These are phyloP conservation scores for Mycosphaerelloides madeirae DNA, from an alignment of 2,329 filamentous ascomycete species.

Conservation along the genomic window DNA sequence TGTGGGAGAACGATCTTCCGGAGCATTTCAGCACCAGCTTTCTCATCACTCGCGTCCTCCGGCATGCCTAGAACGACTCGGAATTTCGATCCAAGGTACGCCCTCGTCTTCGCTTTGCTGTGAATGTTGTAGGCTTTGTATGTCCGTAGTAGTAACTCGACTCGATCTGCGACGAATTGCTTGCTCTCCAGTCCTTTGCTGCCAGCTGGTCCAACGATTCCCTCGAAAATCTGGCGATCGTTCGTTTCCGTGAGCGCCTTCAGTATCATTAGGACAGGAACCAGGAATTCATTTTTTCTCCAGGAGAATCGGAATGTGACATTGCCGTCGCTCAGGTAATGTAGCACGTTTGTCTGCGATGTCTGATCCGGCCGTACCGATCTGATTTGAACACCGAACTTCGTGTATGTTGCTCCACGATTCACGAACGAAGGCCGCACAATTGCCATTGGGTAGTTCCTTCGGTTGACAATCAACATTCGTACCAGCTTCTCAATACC, in stretches of 20 bases:
- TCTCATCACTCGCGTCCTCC: constrained; percentile 78
- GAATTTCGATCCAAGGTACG: constrained; percentile 88
- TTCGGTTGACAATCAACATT: constrained; percentile 79
- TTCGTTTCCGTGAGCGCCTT: constrained; percentile 95
- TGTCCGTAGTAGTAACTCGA: constrained; percentile 84
- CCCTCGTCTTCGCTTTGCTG: constrained; percentile 72
- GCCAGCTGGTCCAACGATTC: constrained; percentile 71
- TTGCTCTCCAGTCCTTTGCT: constrained; percentile 80
- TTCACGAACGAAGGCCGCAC: constrained; percentile 83
- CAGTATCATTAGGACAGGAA: constrained; percentile 92
- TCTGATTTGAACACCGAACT: constrained; percentile 84
- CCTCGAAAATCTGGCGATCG: constrained; percentile 92
- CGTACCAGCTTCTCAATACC: constrained; percentile 96
- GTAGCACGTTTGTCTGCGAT: constrained; percentile 92
- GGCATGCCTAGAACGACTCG: constrained; percentile 79
- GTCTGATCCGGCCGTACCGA: constrained; percentile 96
- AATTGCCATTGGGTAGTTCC: constrained; percentile 95
- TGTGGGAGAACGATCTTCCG: constrained; percentile 87
- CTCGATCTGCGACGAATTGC: constrained; percentile 83
- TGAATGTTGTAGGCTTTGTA: constrained; percentile 89
- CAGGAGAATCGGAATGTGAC: constrained; percentile 96
- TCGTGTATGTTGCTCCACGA: constrained; percentile 81
- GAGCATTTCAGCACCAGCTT: constrained; percentile 86
- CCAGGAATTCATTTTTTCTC: constrained; percentile 94
- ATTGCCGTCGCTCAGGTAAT: constrained; percentile 93